These are phyloP conservation scores for Xylariaceae sp. DNA, from an alignment of 2,329 filamentous ascomycete species.

Conservation along the genomic window DNA sequence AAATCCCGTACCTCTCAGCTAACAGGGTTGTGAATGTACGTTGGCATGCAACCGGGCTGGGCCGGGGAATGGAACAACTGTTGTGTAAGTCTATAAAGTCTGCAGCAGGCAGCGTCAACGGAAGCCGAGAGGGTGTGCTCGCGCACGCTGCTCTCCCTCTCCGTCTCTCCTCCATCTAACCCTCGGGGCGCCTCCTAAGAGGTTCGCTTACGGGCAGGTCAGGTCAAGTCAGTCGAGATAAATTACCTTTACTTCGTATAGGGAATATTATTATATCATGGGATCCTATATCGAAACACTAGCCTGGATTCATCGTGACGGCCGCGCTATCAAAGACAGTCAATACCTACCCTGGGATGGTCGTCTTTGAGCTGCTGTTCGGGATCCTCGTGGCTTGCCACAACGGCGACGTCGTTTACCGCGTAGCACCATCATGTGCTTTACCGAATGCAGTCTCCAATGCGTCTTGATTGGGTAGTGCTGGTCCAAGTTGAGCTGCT, in stretches of 20 bases:
- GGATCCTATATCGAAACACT: background rate
- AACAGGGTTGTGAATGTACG: background rate
- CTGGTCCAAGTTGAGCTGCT: no score
- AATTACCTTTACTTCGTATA: background rate
- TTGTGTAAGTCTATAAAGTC: background rate
- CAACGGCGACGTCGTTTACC: background rate
- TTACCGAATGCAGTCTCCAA: no score
- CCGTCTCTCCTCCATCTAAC: no score
- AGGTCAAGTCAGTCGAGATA: background rate
- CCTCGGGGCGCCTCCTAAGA: slow-evolving; percentile 2
- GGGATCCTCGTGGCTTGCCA: background rate
- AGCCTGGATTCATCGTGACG: background rate
- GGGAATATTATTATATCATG: background rate
- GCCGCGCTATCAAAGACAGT: background rate
- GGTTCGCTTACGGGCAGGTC: slow-evolving; percentile 10
- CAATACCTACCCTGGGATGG: background rate
- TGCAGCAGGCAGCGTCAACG: background rate
- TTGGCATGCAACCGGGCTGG: background rate
- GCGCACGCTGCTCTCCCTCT: no score
- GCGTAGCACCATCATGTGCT: no score
- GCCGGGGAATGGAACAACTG: slow-evolving; percentile 2
- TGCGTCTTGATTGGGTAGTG: no score
- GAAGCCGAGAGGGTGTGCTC: slow-evolving; percentile 4
- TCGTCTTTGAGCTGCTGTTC: background rate
- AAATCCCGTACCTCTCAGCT: background rate